Conservation (phyloP, 768 basidiomycete species). For the Ramaria rubella region DNA sequence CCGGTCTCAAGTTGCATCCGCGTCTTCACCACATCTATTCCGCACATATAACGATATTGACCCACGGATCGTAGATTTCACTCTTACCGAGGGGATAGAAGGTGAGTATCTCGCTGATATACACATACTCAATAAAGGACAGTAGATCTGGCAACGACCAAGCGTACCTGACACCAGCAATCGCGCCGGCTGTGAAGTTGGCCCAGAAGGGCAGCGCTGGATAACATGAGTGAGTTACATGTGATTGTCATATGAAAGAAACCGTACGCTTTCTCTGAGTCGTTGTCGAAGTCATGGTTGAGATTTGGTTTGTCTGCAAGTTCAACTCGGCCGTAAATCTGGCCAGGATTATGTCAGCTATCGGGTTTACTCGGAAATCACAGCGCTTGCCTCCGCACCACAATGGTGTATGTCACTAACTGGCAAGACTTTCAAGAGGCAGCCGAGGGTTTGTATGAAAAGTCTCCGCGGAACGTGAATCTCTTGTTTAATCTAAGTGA, state of each 20-base stretch:
- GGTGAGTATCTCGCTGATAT: conserved; percentile 41
- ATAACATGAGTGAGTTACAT: background rate
- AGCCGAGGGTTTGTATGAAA: conserved; percentile 76
- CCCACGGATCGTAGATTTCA: background rate
- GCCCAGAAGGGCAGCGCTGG: conserved; percentile 78
- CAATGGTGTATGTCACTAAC: conserved; percentile 82
- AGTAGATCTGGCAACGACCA: background rate
- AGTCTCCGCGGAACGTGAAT: conserved; percentile 70
- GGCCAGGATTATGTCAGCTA: too few species aligned
- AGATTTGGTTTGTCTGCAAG: background rate
- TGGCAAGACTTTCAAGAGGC: conserved; percentile 91
- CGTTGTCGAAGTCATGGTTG: conserved; percentile 1
- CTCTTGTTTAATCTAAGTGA: background rate
- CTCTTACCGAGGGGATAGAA: conserved; percentile 80
- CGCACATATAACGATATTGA: background rate
- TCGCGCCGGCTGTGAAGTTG: conserved; percentile 92
- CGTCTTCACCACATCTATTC: conserved; percentile 73
- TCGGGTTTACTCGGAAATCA: too few species aligned
- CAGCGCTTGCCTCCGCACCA: too few species aligned
- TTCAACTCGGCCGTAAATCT: background rate
- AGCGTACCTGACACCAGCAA: conserved; percentile 62
- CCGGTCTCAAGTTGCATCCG: conserved; percentile 96
- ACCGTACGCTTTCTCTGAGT: conserved; percentile 2
- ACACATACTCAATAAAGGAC: background rate
- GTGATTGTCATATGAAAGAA: background rate